phyloP scores from a whole-genome alignment of 371 early-diverging fungal species.

The Mortierella sp. region DNA sequence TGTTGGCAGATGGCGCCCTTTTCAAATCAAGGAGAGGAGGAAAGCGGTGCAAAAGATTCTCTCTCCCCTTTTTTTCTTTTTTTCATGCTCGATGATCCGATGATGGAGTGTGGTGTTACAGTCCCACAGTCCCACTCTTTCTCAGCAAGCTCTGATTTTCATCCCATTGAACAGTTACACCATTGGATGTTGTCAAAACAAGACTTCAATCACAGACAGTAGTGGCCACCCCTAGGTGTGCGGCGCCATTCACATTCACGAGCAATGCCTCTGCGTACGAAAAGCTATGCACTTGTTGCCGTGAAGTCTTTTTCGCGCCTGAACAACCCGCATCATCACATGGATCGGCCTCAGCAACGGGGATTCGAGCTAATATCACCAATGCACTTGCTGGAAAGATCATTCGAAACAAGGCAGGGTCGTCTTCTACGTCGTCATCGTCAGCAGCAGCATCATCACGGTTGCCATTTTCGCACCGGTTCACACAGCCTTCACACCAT shows the following conservation, averaged over 20 bases:
- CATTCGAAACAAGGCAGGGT: background rate
- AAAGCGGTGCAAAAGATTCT: no score
- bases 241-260: slow-evolving; percentile 32
- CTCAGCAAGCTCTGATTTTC: no score
- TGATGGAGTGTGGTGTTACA: no score
- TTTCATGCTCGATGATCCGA: no score
- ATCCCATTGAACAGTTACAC: slow-evolving; percentile 88
- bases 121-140: no score
- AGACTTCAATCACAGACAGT: slow-evolving; percentile 84
- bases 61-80: background rate
- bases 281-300: slow-evolving; percentile 48
- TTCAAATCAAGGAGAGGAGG: no score
- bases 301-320: slow-evolving; percentile 44
- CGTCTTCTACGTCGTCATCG: no score
- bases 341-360: slow-evolving; percentile 17
- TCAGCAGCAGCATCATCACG: slow-evolving; percentile 7
- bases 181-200: slow-evolving; percentile 94
- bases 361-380: slow-evolving; percentile 36
- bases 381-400: slow-evolving; percentile 25
- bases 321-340: slow-evolving; percentile 5
- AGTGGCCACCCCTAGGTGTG: slow-evolving; percentile 37
- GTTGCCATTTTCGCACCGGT: background rate
- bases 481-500: slow-evolving; percentile 15
- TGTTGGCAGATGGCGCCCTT: no score
- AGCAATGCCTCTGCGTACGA: slow-evolving; percentile 43